Conservation (phyloP, 176 grass and related monocot species). For the Canna indica region DNA sequence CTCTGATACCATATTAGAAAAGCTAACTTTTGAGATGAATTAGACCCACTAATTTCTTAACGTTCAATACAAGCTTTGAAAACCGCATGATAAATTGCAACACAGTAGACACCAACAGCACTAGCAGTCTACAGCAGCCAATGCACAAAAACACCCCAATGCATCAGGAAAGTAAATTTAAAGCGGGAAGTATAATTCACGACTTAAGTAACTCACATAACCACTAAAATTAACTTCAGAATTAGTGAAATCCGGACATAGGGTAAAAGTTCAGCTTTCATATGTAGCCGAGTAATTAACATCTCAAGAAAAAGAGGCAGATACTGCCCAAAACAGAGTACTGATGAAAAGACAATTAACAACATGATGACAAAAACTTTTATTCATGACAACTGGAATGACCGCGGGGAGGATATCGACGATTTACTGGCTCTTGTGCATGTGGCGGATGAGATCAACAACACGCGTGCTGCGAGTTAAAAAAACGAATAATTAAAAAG, state of each 20-base stretch:
- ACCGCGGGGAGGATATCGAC: neutral
- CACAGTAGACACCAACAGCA: too few relatives aligned
- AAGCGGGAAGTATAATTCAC: too few relatives aligned
- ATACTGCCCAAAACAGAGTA: neutral
- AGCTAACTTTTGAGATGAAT: too few relatives aligned
- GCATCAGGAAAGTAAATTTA: too few relatives aligned
- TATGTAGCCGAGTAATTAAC: neutral
- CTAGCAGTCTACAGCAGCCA: too few relatives aligned
- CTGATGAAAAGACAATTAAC: neutral
- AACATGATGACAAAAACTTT: neutral
- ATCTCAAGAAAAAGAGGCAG: neutral
- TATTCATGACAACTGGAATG: neutral
- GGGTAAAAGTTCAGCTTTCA: neutral
- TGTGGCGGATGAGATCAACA: slow-evolving; percentile 9
- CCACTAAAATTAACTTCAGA: slow-evolving; percentile 2
- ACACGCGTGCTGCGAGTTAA: slow-evolving; percentile 6
- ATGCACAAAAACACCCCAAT: too few relatives aligned
- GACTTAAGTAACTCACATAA: too few relatives aligned
- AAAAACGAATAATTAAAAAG: neutral
- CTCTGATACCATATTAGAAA: too few relatives aligned
- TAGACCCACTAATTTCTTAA: too few relatives aligned
- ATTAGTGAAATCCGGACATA: neutral
- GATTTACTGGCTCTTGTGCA: slow-evolving; percentile 3
- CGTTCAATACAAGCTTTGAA: too few relatives aligned
- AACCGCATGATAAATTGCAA: too few relatives aligned